Evolutionary conservation across 2,329 filamentous ascomycete genomes (phyloP).

Genomic region (Fusarium dlaminii): DNA sequence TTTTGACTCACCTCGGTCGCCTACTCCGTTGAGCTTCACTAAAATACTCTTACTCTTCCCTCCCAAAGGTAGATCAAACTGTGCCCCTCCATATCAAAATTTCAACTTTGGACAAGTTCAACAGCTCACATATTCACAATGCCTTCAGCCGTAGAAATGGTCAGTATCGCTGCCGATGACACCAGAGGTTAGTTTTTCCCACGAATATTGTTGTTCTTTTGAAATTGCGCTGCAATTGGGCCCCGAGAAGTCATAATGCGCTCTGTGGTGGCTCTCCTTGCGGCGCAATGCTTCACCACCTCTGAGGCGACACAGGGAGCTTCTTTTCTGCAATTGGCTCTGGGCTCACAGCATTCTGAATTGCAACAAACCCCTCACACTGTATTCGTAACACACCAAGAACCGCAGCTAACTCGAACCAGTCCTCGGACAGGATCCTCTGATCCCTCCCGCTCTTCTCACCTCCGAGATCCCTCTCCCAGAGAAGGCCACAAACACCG

Average conservation of each 20-base stretch:
- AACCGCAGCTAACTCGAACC: conserved; percentile 29
- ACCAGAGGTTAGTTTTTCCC: conserved; percentile 50
- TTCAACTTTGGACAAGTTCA: conserved; percentile 25
- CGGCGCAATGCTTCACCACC: neutral
- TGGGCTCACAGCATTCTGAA: neutral
- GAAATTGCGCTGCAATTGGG: neutral
- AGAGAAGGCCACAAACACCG: conserved; percentile 69
- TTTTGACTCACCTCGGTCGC: conserved; percentile 18
- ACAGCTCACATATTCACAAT: conserved; percentile 33
- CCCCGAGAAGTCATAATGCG: conserved; percentile 12
- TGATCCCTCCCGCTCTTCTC: conserved; percentile 89
- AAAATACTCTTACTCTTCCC: conserved; percentile 21
- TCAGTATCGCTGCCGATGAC: conserved; percentile 57
- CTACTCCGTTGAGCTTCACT: conserved; percentile 26
- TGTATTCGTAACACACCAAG: neutral
- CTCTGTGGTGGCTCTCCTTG: neutral
- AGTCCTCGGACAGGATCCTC: conserved; percentile 94
- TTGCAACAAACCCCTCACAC: neutral
- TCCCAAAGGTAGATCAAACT: conserved; percentile 17
- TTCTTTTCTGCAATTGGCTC: neutral
- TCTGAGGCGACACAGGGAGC: neutral
- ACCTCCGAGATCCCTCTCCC: conserved; percentile 84
- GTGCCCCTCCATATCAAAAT: conserved; percentile 31
- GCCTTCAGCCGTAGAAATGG: conserved; percentile 52
- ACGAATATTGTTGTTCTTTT: neutral